Evolutionary conservation across 768 basidiomycete genomes (phyloP).

Genomic region (Suillus subluteus): DNA sequence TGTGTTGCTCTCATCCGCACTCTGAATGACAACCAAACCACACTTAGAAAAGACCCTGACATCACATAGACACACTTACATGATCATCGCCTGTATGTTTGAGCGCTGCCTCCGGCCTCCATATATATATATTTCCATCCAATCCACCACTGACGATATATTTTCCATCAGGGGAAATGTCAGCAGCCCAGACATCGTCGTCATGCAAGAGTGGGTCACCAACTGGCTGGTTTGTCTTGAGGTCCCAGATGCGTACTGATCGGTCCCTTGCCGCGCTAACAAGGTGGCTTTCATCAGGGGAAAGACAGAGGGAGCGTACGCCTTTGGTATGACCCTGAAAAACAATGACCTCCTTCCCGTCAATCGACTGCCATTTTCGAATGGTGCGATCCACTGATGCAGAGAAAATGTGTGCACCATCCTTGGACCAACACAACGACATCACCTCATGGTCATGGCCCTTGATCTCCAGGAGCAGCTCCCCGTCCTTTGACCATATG

Average conservation of each 20-base stretch:
- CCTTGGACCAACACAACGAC: background rate
- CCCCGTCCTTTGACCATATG: too few relatives aligned
- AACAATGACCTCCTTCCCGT: too few relatives aligned
- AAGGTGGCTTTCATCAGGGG: too few relatives aligned
- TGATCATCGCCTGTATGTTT: too few relatives aligned
- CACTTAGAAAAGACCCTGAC: background rate
- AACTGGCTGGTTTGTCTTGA: background rate
- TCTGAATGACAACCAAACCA: background rate
- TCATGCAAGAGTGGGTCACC: constrained; percentile 65
- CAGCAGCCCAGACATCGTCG: constrained; percentile 77
- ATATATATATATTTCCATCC: constrained; percentile 76
- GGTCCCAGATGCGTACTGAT: too few relatives aligned
- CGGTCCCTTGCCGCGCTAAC: too few relatives aligned
- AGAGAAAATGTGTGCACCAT: background rate
- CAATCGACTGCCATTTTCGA: background rate
- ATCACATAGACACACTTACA: too few relatives aligned
- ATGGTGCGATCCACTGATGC: background rate
- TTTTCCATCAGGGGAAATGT: constrained; percentile 78
- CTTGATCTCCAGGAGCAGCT: too few relatives aligned
- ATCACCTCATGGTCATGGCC: too few relatives aligned
- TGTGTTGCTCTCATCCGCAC: background rate
- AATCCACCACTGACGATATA: constrained; percentile 80
- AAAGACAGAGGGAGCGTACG: too few relatives aligned
- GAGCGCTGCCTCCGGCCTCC: constrained; percentile 59
- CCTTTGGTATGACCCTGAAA: too few relatives aligned